These are phyloP conservation scores for Fraxinus cuspidata DNA, from an alignment of 257 asterid species.

Conservation along the genomic window DNA sequence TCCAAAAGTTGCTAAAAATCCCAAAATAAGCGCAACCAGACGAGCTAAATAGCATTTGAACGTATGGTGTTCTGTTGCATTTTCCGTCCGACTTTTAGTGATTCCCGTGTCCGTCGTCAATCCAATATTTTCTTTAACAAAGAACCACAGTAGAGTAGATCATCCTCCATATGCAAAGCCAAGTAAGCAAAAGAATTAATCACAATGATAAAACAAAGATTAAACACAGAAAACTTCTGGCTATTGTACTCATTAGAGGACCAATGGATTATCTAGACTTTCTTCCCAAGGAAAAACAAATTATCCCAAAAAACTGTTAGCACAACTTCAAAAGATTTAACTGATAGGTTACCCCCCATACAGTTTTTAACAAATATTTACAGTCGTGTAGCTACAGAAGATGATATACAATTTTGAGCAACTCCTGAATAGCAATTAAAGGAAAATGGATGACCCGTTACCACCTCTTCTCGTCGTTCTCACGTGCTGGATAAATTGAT, in stretches of 20 bases:
- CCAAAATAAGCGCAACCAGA: too few relatives aligned
- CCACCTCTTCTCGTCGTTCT: neutral
- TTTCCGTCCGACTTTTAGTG: too few relatives aligned
- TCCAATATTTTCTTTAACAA: too few relatives aligned
- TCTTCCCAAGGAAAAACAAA: neutral
- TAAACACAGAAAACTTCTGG: too few relatives aligned
- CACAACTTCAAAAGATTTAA: neutral
- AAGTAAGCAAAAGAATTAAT: too few relatives aligned
- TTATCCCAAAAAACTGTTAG: neutral
- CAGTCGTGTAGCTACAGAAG: neutral
- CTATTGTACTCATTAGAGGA: neutral
- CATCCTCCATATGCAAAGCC: too few relatives aligned
- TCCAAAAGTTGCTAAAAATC: too few relatives aligned
- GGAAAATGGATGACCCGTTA: neutral
- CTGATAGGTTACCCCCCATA: neutral
- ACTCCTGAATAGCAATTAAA: neutral
- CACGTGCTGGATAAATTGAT: neutral
- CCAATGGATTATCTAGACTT: neutral
- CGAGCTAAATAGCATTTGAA: too few relatives aligned
- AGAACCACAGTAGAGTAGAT: too few relatives aligned
- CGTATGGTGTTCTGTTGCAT: too few relatives aligned
- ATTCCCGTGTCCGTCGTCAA: too few relatives aligned
- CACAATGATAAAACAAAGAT: too few relatives aligned
- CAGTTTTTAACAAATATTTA: conserved; percentile 4
- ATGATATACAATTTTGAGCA: conserved; percentile 5